phyloP scores from a whole-genome alignment of 257 asterid genomes.

The Penstemon barbatus region DNA sequence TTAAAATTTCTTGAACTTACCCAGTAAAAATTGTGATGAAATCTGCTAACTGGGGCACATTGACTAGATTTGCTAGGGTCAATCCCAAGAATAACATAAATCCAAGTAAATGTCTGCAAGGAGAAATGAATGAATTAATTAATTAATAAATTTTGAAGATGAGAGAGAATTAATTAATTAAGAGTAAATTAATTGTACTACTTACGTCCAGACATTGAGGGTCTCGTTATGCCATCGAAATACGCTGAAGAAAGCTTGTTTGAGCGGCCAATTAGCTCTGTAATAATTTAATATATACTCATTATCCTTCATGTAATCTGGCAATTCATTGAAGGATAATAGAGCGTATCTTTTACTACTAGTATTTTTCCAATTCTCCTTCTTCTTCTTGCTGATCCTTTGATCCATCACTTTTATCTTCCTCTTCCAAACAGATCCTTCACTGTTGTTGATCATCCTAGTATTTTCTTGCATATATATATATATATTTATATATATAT shows the following conservation, averaged over 20 bases:
- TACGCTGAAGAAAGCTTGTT: constrained; percentile 74
- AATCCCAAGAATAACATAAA: constrained; percentile 66
- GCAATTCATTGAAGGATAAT: constrained; percentile 63
- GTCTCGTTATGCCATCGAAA: constrained; percentile 98
- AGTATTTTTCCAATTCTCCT: constrained; percentile 21
- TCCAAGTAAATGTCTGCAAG: constrained; percentile 88
- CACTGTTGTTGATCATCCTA: constrained; percentile 25
- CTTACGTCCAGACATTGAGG: constrained; percentile 97
- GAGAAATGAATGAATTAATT: not conserved
- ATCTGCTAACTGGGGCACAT: constrained; percentile 73
- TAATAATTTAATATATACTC: constrained; percentile 76
- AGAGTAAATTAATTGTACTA: constrained; percentile 26
- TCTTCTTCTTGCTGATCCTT: constrained; percentile 22
- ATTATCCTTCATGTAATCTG: constrained; percentile 94
- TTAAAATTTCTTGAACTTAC: constrained; percentile 35
- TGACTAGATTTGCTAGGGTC: constrained; percentile 56
- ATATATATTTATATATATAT: too few species aligned
- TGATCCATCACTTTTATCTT: constrained; percentile 39
- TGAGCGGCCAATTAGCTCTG: constrained; percentile 80
- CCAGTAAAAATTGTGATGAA: constrained; percentile 68
- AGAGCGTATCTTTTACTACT: constrained; percentile 40
- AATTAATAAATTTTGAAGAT: not conserved
- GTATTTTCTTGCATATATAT: constrained; percentile 19
- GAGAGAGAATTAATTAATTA: not conserved
- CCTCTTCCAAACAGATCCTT: constrained; percentile 48